Evolutionary conservation across 2,329 filamentous ascomycete genomes (phyloP).

Genomic region (Monilinia vaccinii-corymbosi): DNA sequence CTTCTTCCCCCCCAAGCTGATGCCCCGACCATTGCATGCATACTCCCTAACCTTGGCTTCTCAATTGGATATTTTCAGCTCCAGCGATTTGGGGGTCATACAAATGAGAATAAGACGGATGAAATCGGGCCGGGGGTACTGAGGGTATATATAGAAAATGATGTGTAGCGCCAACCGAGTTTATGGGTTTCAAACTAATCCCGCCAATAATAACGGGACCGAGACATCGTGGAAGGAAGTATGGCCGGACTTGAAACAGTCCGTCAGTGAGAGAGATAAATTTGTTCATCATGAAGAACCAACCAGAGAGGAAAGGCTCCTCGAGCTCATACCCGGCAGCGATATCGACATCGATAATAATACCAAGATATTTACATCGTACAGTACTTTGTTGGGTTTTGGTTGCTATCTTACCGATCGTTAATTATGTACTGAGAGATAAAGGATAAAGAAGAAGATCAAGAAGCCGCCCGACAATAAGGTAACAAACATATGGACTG

Average conservation of each 20-base stretch:
- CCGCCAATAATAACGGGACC: not conserved
- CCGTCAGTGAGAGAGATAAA: not conserved
- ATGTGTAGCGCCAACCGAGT: not conserved
- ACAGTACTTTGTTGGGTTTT: not conserved
- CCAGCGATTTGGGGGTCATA: not conserved
- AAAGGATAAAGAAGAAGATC: not conserved
- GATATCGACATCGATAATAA: no score
- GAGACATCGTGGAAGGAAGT: not conserved
- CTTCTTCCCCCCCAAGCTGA: not conserved
- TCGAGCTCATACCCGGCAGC: not conserved
- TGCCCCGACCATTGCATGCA: no score
- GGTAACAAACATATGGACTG: not conserved
- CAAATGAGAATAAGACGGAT: not conserved
- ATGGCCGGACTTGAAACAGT: not conserved
- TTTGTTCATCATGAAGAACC: not conserved
- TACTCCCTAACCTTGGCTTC: no score
- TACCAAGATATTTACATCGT: not conserved
- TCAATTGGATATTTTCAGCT: no score
- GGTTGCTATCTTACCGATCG: not conserved
- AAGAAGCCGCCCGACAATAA: not conserved
- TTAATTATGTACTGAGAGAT: not conserved
- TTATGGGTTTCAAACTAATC: not conserved
- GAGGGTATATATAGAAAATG: not conserved
- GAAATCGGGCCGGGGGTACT: not conserved
- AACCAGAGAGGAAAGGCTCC: no score